Base-by-base conservation (phyloP, 1,139 yeast genomes). In the Sugiyamaella xylanicola region DNA sequence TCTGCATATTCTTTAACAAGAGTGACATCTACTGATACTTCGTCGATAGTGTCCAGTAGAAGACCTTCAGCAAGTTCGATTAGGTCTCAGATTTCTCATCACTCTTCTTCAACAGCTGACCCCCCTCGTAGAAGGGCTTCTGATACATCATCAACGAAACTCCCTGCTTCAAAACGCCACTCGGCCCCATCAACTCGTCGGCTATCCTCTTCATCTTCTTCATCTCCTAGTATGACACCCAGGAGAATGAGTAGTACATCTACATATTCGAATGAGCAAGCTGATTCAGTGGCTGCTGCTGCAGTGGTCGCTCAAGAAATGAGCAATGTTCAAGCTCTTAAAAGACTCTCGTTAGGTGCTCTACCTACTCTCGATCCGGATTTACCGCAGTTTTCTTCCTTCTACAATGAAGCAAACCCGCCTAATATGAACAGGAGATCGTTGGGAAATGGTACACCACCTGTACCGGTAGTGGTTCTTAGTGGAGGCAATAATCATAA, bases 281-380 rank as follows among this genome's bases (percentile, higher is more conserved):
- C 65, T 25, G 61, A 59, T 40, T 55, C 64, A 35, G 58, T 60
- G 29, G 64, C 68, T 11, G 69, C 68, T 4, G 65, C 68, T 37
- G 76, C 77, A 43, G 76, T 77, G 9, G 80, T 78, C 16, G 80
- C 78, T 51, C 81, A 78, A 59, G 83, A 79, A 61, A 70, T 78
- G 67, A 74, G 74, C 57, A 76, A 77, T 25, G 72, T 79, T 48
- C 75, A 78, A 57, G 75, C 79, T 1, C 66, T 79, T 53, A 78
- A 78, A 58, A 71, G 83, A 37, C 69, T 79, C 2, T 76, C 80
- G 1, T 72, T 78, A 50, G 81, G 81, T 41, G 73, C 77, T 11
- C 54, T 68, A 27, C 69, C 76, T 4, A 63, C 77, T 2, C 61
- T 73, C 44, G 82, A 78, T 59, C 82, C 82, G 0, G 82, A 78